A percentile compares a stretch with the other conserved stretches of the same genome.
These are phyloP conservation scores for Penicillium verrucosum DNA, from an alignment of 2,329 filamentous ascomycete genomes.

Conservation along the genomic window DNA sequence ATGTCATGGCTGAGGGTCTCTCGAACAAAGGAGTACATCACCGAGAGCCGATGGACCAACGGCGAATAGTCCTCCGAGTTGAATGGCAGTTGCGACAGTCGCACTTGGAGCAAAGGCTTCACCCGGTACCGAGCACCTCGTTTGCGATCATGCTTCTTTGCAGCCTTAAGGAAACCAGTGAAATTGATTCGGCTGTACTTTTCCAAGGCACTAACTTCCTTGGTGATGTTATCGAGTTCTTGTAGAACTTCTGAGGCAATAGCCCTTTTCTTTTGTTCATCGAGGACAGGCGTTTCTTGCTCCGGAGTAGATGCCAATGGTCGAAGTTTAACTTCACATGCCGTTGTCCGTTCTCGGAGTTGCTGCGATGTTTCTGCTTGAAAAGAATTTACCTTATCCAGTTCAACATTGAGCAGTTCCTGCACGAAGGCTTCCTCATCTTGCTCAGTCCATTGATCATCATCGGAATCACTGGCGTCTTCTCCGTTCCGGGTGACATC, in stretches of 20 bases:
- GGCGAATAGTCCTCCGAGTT: constrained; percentile 94
- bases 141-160: constrained; percentile 98
- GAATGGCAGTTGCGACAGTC: constrained; percentile 83
- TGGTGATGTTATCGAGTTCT: constrained; percentile 83
- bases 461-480: constrained; percentile 52
- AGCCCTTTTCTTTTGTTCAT: constrained; percentile 45
- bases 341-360: constrained; percentile 75
- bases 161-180: constrained; percentile 94
- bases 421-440: constrained; percentile 94
- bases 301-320: constrained; percentile 47
- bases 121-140: constrained; percentile 82
- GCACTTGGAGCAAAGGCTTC: constrained; percentile 85
- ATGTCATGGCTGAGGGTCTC: constrained; percentile 60
- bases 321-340: constrained; percentile 64
- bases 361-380: constrained; percentile 78
- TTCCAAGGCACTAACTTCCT: constrained; percentile 88
- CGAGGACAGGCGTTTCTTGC: constrained; percentile 31
- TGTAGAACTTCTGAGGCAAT: constrained; percentile 67
- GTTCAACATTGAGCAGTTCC: constrained; percentile 88
- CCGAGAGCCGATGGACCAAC: constrained; percentile 79
- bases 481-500: constrained; percentile 43
- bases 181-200: constrained; percentile 97
- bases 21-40: constrained; percentile 93
- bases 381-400: constrained; percentile 91
- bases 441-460: constrained; percentile 77